Conservation (phyloP, 768 basidiomycete species). For the Ramaria rubella region DNA sequence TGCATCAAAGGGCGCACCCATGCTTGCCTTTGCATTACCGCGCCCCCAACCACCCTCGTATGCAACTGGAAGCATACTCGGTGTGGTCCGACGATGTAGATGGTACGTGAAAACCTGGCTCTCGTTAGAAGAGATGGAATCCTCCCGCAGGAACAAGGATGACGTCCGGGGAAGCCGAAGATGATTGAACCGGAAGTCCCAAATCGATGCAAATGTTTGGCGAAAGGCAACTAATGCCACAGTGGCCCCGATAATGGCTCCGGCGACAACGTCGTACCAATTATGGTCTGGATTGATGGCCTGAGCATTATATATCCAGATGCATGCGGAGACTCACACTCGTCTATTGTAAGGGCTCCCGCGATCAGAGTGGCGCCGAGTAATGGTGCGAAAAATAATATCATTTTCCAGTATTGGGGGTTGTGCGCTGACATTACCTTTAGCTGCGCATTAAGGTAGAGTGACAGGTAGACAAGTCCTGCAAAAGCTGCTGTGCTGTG, state of each 20-base stretch:
- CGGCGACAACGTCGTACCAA: slow-evolving; percentile 52
- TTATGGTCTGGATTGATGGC: slow-evolving; percentile 31
- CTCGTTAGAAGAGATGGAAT: slow-evolving; percentile 17
- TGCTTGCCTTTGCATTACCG: slow-evolving; percentile 28
- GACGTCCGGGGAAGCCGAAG: slow-evolving; percentile 46
- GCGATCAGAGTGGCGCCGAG: slow-evolving; percentile 51
- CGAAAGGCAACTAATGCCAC: slow-evolving; percentile 48
- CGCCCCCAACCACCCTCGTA: slow-evolving; percentile 42
- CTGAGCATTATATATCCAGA: background rate
- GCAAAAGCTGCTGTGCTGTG: slow-evolving; percentile 55
- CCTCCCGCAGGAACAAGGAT: slow-evolving; percentile 36
- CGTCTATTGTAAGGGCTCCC: slow-evolving; percentile 50
- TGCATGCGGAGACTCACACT: slow-evolving; percentile 32
- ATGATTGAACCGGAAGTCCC: slow-evolving; percentile 56
- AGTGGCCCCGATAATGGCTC: slow-evolving; percentile 42
- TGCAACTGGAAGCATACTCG: slow-evolving; percentile 35
- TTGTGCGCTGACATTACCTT: slow-evolving; percentile 56
- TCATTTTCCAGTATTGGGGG: slow-evolving; percentile 58
- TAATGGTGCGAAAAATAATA: slow-evolving; percentile 49
- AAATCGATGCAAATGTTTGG: slow-evolving; percentile 48
- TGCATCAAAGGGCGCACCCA: slow-evolving; percentile 41
- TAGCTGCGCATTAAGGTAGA: slow-evolving; percentile 49
- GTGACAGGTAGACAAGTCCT: slow-evolving; percentile 41
- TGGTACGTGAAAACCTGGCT: slow-evolving; percentile 37
- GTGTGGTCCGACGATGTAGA: slow-evolving; percentile 21